Conservation (phyloP, 148 eudicot species). For the Silene uniflora region DNA sequence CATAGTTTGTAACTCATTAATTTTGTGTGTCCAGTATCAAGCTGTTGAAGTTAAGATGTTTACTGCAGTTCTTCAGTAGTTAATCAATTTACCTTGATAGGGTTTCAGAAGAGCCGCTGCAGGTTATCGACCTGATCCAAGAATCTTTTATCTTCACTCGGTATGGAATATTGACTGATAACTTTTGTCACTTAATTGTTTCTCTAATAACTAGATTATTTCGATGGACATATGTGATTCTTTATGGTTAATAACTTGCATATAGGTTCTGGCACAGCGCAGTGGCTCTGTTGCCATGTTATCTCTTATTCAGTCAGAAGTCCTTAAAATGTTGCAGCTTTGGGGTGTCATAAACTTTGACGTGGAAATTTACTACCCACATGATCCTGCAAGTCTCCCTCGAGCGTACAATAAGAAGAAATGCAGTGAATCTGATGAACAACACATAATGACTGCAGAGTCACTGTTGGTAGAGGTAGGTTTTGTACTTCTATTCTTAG, state of each 20-base stretch:
- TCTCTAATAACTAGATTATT: background rate
- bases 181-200: background rate
- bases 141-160: slow-evolving; percentile 83
- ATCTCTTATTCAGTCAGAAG: slow-evolving; percentile 70
- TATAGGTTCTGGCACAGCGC: slow-evolving; percentile 81
- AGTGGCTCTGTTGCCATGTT: slow-evolving; percentile 70
- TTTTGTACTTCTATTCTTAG: slow-evolving; percentile 1
- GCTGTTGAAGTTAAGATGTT: background rate
- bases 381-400: slow-evolving; percentile 58
- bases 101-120: slow-evolving; percentile 63
- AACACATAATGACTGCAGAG: slow-evolving; percentile 65
- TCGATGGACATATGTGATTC: background rate
- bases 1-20: background rate
- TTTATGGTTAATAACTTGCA: background rate
- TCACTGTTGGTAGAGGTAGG: slow-evolving; percentile 68
- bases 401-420: slow-evolving; percentile 72
- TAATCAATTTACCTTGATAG: slow-evolving; percentile 34
- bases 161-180: slow-evolving; percentile 41
- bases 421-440: slow-evolving; percentile 64
- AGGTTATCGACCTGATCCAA: slow-evolving; percentile 48
- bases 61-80: slow-evolving; percentile 16
- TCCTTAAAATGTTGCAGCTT: slow-evolving; percentile 67
- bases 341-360: slow-evolving; percentile 75
- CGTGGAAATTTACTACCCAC: slow-evolving; percentile 72
- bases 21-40: background rate